phyloP scores from a whole-genome alignment of 441 rosid genomes.

The Adansonia gregorii region DNA sequence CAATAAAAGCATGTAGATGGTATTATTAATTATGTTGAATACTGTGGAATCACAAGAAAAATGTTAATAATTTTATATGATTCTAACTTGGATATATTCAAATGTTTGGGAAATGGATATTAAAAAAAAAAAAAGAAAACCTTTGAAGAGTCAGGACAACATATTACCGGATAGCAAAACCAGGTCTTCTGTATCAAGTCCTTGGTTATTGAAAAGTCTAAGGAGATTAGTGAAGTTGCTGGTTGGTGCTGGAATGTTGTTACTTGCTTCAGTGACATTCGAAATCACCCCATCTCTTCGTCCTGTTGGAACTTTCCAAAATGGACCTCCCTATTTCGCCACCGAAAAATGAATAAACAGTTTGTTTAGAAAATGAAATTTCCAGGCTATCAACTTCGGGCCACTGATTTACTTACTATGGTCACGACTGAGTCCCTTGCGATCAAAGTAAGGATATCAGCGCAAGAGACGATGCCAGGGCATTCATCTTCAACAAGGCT shows the following conservation, averaged over 20 bases:
- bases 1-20: neutral
- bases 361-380: too few species aligned
- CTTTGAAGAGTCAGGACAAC: too few species aligned
- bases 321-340: conserved; percentile 67
- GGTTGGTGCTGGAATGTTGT: conserved; percentile 57
- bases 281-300: conserved; percentile 74
- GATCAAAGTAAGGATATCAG: conserved; percentile 62
- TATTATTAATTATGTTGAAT: neutral
- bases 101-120: too few species aligned
- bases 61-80: too few species aligned
- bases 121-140: too few species aligned
- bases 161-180: conserved; percentile 56
- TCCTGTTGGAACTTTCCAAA: conserved; percentile 78
- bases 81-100: too few species aligned
- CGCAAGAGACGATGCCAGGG: conserved; percentile 77
- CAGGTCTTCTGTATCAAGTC: conserved; percentile 67
- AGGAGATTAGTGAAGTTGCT: conserved; percentile 59
- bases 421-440: conserved; percentile 71
- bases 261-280: conserved; percentile 48
- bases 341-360: neutral
- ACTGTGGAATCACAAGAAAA: neutral
- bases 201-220: conserved; percentile 52
- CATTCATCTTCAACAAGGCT: conserved; percentile 61
- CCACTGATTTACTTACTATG: conserved; percentile 43
- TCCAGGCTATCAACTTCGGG: too few species aligned